Conservation (phyloP, 202 grass and related monocot genomes). For the Zizania palustris region DNA sequence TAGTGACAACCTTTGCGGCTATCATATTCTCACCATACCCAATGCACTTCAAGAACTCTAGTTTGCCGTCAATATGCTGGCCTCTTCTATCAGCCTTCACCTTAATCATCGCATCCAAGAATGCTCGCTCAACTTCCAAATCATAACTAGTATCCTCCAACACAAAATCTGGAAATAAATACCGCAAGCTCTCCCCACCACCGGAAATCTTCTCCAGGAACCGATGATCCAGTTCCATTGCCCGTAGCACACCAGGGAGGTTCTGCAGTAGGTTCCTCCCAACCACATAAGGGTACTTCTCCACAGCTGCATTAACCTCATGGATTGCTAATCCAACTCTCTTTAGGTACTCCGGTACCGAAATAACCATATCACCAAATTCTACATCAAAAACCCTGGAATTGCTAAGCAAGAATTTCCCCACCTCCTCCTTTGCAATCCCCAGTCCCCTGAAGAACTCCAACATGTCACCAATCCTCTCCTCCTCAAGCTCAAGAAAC, state of each 20-base stretch:
- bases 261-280: constrained; percentile 77
- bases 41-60: constrained; percentile 77
- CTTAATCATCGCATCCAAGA: constrained; percentile 59
- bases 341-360: constrained; percentile 64
- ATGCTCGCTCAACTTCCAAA: constrained; percentile 49
- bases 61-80: constrained; percentile 46
- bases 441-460: constrained; percentile 69
- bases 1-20: constrained; percentile 28
- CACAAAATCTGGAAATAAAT: constrained; percentile 59
- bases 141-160: constrained; percentile 55
- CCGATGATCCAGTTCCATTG: constrained; percentile 51
- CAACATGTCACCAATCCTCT: constrained; percentile 55
- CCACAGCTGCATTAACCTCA: constrained; percentile 38
- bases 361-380: constrained; percentile 58
- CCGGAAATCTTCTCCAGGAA: constrained; percentile 60
- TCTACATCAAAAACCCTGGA: constrained; percentile 60
- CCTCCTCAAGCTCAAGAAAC: constrained; percentile 65
- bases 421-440: constrained; percentile 51
- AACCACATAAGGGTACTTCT: constrained; percentile 63
- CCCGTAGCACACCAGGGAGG: constrained; percentile 57
- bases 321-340: constrained; percentile 52
- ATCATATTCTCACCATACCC: constrained; percentile 74
- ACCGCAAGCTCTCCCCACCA: constrained; percentile 44
- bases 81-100: constrained; percentile 53
- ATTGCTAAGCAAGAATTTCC: constrained; percentile 63